These are phyloP conservation scores for Verticillium albo-atrum DNA, from an alignment of 2,329 filamentous ascomycete genomes.

Conservation along the genomic window DNA sequence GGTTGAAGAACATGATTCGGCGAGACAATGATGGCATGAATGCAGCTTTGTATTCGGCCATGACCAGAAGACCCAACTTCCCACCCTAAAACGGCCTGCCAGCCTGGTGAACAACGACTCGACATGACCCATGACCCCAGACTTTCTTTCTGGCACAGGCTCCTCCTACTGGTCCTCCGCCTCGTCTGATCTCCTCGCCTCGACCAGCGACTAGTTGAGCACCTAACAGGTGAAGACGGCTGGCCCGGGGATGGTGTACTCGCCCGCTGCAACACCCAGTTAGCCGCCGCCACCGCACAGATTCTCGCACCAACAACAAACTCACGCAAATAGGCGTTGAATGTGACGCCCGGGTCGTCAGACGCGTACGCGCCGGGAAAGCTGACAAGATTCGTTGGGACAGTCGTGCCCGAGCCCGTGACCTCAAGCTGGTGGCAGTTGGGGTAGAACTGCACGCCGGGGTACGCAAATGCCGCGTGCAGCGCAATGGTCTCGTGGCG, in stretches of 20 bases:
- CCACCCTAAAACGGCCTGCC: no score
- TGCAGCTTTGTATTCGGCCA: no score
- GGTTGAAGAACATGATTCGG: neutral
- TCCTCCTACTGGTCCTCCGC: neutral
- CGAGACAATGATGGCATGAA: no score
- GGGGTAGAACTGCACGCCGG: constrained; percentile 54
- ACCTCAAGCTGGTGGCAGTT: constrained; percentile 55
- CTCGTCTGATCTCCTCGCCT: neutral
- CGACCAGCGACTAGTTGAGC: no score
- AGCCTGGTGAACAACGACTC: no score
- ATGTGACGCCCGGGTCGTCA: constrained; percentile 46
- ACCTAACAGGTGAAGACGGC: constrained; percentile 38
- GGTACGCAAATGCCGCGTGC: constrained; percentile 41
- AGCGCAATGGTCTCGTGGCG: constrained; percentile 55
- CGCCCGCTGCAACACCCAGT: constrained; percentile 17
- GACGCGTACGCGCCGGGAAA: constrained; percentile 51
- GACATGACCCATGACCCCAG: neutral
- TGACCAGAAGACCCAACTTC: no score
- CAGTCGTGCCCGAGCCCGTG: constrained; percentile 40
- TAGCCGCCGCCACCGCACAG: neutral
- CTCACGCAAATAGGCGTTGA: constrained; percentile 44
- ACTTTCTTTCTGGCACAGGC: no score
- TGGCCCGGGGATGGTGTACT: constrained; percentile 42
- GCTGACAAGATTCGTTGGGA: constrained; percentile 35
- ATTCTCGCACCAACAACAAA: neutral